A percentile compares a stretch with the other conserved stretches of the same genome.
Conservation (phyloP, 75 land plant genomes). For the Gnetum montanum region DNA sequence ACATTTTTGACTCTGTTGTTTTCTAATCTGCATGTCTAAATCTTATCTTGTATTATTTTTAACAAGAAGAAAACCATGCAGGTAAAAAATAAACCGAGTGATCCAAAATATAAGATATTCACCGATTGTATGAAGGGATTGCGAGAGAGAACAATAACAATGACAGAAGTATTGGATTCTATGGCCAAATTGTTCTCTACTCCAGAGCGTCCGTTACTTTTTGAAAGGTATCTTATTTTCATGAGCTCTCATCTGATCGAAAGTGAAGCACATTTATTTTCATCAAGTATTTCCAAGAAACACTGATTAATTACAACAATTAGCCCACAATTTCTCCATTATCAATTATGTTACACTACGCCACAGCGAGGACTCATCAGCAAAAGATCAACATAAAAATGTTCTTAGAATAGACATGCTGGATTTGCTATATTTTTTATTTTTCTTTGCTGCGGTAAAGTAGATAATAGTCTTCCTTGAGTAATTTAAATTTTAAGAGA, state of each 20-base stretch:
- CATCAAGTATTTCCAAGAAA: neutral
- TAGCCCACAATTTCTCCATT: neutral
- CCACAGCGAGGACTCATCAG: no score
- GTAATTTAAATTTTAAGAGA: no score
- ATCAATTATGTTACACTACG: neutral
- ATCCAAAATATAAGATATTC: constrained; percentile 72
- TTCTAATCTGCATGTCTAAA: no score
- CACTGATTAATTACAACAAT: neutral
- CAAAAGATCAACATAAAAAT: no score
- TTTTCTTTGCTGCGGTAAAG: neutral
- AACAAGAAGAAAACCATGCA: constrained; percentile 3
- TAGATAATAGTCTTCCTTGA: no score
- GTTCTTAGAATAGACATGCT: no score
- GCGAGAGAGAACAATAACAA: constrained; percentile 57
- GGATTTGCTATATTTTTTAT: neutral
- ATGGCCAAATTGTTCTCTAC: constrained; percentile 64
- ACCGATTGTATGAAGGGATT: constrained; percentile 75
- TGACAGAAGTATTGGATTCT: constrained; percentile 41
- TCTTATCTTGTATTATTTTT: neutral
- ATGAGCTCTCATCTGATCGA: neutral
- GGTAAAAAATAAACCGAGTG: constrained; percentile 64
- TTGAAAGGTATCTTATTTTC: constrained; percentile 53
- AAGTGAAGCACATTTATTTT: neutral
- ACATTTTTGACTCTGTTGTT: no score
- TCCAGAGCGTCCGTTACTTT: constrained; percentile 71